These are phyloP conservation scores for Hymenotorrendiella dingleyae DNA, from an alignment of 2,329 filamentous ascomycete genomes.

Conservation along the genomic window DNA sequence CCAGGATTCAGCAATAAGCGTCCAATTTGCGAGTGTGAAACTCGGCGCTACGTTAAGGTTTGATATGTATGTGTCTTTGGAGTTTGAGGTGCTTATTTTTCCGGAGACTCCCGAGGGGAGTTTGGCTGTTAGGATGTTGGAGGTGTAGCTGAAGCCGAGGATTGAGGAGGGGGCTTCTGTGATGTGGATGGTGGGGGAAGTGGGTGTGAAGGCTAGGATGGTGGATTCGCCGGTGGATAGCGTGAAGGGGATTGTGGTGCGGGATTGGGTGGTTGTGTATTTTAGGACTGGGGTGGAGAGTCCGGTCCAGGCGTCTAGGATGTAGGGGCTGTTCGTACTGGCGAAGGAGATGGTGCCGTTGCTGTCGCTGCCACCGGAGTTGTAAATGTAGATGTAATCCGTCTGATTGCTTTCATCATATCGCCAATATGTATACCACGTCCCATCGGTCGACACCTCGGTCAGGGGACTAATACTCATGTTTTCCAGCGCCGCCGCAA, in stretches of 20 bases:
- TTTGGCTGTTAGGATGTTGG: not conserved
- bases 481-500: not conserved
- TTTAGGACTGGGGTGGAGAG: conserved; percentile 28
- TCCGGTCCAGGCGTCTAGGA: conserved; percentile 40
- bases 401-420: conserved; percentile 25
- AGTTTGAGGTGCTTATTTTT: not conserved
- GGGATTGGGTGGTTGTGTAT: conserved; percentile 28
- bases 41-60: conserved; percentile 2
- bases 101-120: not conserved
- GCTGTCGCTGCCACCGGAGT: conserved; percentile 29
- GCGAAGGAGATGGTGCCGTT: conserved; percentile 28
- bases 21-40: conserved; percentile 32
- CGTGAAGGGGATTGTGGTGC: conserved; percentile 31
- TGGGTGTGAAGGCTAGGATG: conserved; percentile 32
- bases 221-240: conserved; percentile 36
- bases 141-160: not conserved
- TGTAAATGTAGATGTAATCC: conserved; percentile 38
- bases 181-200: not conserved
- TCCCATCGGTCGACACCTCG: conserved; percentile 16
- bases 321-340: conserved; percentile 31
- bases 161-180: not conserved
- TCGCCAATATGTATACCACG: conserved; percentile 35
- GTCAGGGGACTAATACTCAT: not conserved
- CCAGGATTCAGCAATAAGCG: conserved; percentile 35
- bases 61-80: not conserved